Percentiles rank a stretch among this genome's conserved stretches.
These are phyloP conservation scores for Vicia villosa DNA, from an alignment of 306 rosid species.

Conservation along the genomic window DNA sequence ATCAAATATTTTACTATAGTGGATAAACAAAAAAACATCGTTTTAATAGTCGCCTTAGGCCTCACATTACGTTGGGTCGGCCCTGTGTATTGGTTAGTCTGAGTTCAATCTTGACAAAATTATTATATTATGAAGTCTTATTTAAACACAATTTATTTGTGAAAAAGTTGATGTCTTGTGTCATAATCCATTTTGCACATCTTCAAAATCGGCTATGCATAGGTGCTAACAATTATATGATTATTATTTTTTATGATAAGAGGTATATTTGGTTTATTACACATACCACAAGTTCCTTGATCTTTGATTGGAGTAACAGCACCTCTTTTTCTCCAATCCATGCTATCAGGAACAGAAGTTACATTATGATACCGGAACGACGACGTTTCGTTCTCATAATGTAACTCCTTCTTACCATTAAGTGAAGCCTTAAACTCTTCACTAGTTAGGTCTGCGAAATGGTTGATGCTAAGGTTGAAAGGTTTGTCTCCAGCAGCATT, in stretches of 20 bases:
- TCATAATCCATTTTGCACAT: too few relatives aligned
- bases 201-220: too few relatives aligned
- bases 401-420: slow-evolving; percentile 16
- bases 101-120: too few relatives aligned
- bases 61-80: too few relatives aligned
- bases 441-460: slow-evolving; percentile 32
- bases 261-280: background rate
- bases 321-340: slow-evolving; percentile 46
- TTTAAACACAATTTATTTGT: too few relatives aligned
- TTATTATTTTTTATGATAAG: background rate
- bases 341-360: slow-evolving; percentile 11
- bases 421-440: slow-evolving; percentile 36
- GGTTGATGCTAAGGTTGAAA: slow-evolving; percentile 42
- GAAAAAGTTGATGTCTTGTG: too few relatives aligned
- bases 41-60: too few relatives aligned
- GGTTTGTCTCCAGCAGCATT: slow-evolving; percentile 37
- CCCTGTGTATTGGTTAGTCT: too few relatives aligned
- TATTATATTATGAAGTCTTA: too few relatives aligned
- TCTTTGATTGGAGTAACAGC: slow-evolving; percentile 43
- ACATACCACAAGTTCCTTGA: slow-evolving; percentile 36
- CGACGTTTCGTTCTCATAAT: background rate
- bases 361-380: slow-evolving; percentile 33
- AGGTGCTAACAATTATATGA: background rate
- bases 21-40: too few relatives aligned
- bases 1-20: too few relatives aligned